Conservation (phyloP, 768 basidiomycete genomes). For the Lepiota brunneoincarnata region DNA sequence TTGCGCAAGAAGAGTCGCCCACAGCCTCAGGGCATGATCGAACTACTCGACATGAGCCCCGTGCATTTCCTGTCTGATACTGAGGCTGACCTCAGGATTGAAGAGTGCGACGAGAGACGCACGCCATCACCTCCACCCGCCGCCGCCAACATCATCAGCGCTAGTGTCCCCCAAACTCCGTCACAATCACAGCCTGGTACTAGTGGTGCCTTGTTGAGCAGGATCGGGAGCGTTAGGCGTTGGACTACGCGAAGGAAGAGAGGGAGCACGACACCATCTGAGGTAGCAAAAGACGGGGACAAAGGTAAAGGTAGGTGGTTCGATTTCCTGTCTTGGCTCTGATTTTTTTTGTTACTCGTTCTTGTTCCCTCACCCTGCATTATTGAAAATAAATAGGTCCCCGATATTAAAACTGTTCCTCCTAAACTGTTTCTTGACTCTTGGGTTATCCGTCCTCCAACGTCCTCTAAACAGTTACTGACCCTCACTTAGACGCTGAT, state of each 20-base stretch:
- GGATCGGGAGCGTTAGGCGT: constrained; percentile 39
- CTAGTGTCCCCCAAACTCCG: constrained; percentile 16
- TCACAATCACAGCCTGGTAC: constrained; percentile 10
- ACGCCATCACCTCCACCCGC: constrained; percentile 4
- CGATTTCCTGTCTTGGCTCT: constrained; percentile 5
- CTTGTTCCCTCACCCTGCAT: not conserved
- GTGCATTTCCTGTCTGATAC: constrained; percentile 13
- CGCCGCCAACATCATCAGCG: not conserved
- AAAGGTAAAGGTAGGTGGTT: constrained; percentile 17
- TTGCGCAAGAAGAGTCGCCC: constrained; percentile 76
- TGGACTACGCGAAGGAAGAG: constrained; percentile 34
- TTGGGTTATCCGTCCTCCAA: no score
- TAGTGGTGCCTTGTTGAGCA: constrained; percentile 31
- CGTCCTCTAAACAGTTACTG: not conserved
- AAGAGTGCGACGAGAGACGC: constrained; percentile 23
- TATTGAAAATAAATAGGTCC: no score
- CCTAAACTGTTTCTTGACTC: no score
- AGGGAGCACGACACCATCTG: constrained; percentile 26
- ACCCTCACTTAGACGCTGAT: not conserved
- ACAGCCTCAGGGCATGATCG: constrained; percentile 43
- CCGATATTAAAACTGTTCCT: no score
- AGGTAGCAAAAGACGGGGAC: constrained; percentile 9
- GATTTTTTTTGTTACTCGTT: constrained; percentile 2
- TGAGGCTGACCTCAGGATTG: constrained; percentile 18
- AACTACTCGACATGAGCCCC: constrained; percentile 26